phyloP scores from a whole-genome alignment of 1,284 basidiomycete species.

The Anthracocystis setariae region DNA sequence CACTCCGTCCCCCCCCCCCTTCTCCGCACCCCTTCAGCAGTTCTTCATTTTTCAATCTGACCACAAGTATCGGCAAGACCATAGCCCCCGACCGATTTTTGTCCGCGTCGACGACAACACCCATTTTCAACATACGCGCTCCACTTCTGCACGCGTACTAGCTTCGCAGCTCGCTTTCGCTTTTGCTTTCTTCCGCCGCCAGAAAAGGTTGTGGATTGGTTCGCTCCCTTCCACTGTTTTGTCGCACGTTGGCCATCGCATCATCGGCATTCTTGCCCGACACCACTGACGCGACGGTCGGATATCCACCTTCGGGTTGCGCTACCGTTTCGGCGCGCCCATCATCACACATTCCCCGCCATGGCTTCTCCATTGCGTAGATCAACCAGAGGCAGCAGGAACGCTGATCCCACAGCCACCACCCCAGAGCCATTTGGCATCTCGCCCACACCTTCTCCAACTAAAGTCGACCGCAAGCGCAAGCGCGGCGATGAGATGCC shows the following conservation, averaged over 20 bases:
- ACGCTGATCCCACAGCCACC: constrained; percentile 29
- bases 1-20: not conserved
- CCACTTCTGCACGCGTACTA: constrained; percentile 30
- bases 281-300: constrained; percentile 9
- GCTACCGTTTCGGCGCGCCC: not conserved
- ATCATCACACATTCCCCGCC: not conserved
- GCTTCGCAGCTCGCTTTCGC: not conserved
- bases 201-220: not conserved
- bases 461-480: constrained; percentile 40
- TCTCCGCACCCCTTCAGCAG: constrained; percentile 1
- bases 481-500: constrained; percentile 29
- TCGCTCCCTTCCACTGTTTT: not conserved
- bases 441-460: constrained; percentile 33
- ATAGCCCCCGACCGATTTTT: constrained; percentile 15
- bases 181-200: not conserved
- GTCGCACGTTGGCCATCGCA: not conserved
- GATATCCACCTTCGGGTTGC: not conserved
- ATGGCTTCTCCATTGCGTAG: constrained; percentile 44
- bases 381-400: constrained; percentile 25
- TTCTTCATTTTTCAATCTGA: not conserved
- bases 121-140: constrained; percentile 40
- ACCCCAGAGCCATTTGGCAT: constrained; percentile 33
- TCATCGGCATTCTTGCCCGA: not conserved
- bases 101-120: constrained; percentile 26
- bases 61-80: not conserved